Evolutionary conservation across 139 green algal genomes (phyloP).

Genomic region (Chlorella sp.): DNA sequence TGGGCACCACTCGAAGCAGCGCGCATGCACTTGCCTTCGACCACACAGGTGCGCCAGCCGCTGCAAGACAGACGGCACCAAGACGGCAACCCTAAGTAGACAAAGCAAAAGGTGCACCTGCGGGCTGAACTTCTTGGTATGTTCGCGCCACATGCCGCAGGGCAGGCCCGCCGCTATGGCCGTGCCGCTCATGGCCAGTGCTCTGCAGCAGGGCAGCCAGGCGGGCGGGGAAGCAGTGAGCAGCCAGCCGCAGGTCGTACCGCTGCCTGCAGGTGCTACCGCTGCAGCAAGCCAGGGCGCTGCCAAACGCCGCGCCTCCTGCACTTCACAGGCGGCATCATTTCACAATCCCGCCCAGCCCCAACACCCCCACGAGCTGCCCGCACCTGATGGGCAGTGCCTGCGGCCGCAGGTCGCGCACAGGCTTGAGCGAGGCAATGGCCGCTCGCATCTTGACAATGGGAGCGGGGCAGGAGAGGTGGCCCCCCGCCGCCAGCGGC

Average conservation of each 20-base stretch:
- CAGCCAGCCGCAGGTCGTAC: neutral
- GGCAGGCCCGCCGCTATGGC: conserved; percentile 79
- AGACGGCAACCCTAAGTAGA: too few relatives aligned
- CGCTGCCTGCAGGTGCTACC: neutral
- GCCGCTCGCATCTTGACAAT: conserved; percentile 79
- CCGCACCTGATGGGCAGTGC: neutral
- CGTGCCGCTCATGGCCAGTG: conserved; percentile 53
- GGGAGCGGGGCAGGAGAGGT: conserved; percentile 72
- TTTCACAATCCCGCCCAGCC: too few relatives aligned
- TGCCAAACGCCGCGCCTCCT: too few relatives aligned
- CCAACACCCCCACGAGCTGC: neutral
- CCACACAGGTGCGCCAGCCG: too few relatives aligned
- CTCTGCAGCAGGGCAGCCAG: neutral
- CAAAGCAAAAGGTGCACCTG: neutral
- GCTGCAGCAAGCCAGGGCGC: too few relatives aligned
- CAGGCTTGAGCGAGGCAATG: conserved; percentile 66
- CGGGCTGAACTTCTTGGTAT: conserved; percentile 86
- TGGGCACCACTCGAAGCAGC: too few relatives aligned
- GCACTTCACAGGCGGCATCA: too few relatives aligned
- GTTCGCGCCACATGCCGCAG: conserved; percentile 79
- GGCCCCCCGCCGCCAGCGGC: conserved; percentile 47
- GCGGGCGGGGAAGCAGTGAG: neutral
- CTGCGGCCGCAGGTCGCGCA: conserved; percentile 77
- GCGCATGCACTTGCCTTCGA: too few relatives aligned
- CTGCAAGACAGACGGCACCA: too few relatives aligned